Base-by-base conservation (phyloP, 371 early-diverging fungal species). In the Mucor piriformis region DNA sequence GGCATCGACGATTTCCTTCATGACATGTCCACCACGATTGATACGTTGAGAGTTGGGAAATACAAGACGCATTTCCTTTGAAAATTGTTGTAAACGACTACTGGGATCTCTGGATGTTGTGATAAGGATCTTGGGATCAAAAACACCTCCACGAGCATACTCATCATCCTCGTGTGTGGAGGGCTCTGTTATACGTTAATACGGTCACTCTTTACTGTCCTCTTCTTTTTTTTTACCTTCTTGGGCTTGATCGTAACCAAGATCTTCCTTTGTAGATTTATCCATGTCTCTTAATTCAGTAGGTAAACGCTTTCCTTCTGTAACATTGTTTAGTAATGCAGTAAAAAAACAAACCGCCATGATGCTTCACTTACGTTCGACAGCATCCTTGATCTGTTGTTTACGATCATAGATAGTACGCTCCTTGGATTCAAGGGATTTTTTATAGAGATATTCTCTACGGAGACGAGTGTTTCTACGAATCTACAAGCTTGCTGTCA, bases 21-120 rank as follows among this genome's bases (percentile, higher is more conserved):
- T 91, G 29, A 96, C 94, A 72, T 97, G 95, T 68, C 90, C 91
- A 77, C 99, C 99, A 69, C 99, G 90, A 74, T 99, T 98, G 68
- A 99, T 93, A 68, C 97, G 88, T 69, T 97, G 96, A 40, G 98
- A 92, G 75, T 97, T 97, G 38, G 99, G 99, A 61, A 99, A 89
- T 18, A 97, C 85, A 50, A 98, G 86, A 33, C 95, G 87, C 90
- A 99, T 92, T 81, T 99, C 97, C 70, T 99, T 99, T 52, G 98
- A 86, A 76, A 99, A 99, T 74, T 95, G 93, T 64, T 91, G 86
- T 64, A 99, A 83, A 35, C 97, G 88, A 65, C 90, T 89, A 69
- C 92, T 92, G 12, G 99, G 99, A 67, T 96, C 96, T 59, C 98
- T 85, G 15, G 98, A 97, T 11, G 99, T 99, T 16, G 99, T 99